These are phyloP conservation scores for Diaporthe longicolla DNA, from an alignment of 2,329 filamentous ascomycete species.

Conservation along the genomic window DNA sequence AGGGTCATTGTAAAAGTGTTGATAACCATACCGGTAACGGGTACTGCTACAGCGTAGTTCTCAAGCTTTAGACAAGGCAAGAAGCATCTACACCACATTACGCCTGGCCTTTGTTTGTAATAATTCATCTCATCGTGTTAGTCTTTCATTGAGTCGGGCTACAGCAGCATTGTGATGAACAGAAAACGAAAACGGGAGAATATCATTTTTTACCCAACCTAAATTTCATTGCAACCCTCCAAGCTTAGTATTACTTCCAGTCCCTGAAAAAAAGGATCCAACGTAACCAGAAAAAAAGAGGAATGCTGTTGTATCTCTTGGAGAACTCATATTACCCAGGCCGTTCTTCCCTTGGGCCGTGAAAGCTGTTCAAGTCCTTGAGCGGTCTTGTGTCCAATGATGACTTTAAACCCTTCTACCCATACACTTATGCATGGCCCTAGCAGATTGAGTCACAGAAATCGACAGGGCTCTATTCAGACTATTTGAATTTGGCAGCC, in stretches of 20 bases:
- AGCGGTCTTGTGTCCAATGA: background rate
- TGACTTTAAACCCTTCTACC: background rate
- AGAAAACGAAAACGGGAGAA: too few relatives aligned
- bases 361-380: background rate
- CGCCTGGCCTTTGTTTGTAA: too few relatives aligned
- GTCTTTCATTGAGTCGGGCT: too few relatives aligned
- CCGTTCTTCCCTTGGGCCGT: background rate
- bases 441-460: background rate
- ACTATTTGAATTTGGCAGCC: background rate
- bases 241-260: background rate
- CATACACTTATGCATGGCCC: too few relatives aligned
- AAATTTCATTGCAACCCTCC: background rate
- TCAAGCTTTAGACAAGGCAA: too few relatives aligned
- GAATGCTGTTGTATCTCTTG: background rate
- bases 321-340: background rate
- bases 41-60: too few relatives aligned
- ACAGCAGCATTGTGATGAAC: background rate
- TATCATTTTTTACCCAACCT: background rate
- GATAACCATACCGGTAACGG: too few relatives aligned
- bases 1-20: too few relatives aligned
- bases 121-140: too few relatives aligned
- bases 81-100: too few relatives aligned
- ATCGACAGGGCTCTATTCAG: background rate
- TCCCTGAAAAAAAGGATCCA: too few relatives aligned
- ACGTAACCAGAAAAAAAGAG: too few relatives aligned